A percentile compares a stretch with the other conserved stretches of the same genome.
Conservation (phyloP, 2,329 filamentous ascomycete species). For the Pseudocercospora crystallina region DNA sequence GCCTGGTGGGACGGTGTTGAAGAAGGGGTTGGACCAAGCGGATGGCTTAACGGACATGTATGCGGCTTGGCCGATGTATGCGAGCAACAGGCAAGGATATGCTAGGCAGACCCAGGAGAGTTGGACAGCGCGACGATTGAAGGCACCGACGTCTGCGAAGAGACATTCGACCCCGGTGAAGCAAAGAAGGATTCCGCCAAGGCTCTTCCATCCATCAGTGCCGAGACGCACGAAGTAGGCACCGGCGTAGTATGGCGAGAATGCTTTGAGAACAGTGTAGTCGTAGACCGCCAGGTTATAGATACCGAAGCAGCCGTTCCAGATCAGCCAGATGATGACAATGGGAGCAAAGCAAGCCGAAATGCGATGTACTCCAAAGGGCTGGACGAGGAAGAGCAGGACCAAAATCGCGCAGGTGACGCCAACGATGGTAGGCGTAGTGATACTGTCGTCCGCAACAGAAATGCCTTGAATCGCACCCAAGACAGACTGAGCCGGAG, state of each 20-base stretch:
- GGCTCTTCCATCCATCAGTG: constrained; percentile 60
- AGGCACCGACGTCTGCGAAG: constrained; percentile 75
- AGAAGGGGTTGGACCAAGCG: constrained; percentile 71
- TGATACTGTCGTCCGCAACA: constrained; percentile 58
- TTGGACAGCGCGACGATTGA: constrained; percentile 62
- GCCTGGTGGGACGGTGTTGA: constrained; percentile 65
- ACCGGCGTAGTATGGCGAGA: constrained; percentile 58
- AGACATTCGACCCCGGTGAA: constrained; percentile 76
- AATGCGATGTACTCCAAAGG: constrained; percentile 52
- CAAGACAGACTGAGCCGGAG: constrained; percentile 68
- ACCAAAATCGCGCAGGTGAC: constrained; percentile 64
- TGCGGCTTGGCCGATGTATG: constrained; percentile 72
- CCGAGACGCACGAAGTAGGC: constrained; percentile 60
- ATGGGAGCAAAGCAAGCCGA: constrained; percentile 65
- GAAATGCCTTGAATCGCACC: constrained; percentile 62
- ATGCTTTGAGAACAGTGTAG: constrained; percentile 51
- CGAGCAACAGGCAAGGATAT: constrained; percentile 65
- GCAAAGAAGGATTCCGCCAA: constrained; percentile 66
- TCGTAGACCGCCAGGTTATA: constrained; percentile 55
- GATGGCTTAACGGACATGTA: constrained; percentile 61
- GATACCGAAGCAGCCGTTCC: constrained; percentile 64
- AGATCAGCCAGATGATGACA: constrained; percentile 62
- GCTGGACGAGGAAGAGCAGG: constrained; percentile 26
- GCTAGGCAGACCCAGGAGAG: constrained; percentile 68
- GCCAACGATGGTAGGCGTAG: constrained; percentile 59